phyloP scores from a whole-genome alignment of 2,329 filamentous ascomycete species.

The Epichloe festucae region DNA sequence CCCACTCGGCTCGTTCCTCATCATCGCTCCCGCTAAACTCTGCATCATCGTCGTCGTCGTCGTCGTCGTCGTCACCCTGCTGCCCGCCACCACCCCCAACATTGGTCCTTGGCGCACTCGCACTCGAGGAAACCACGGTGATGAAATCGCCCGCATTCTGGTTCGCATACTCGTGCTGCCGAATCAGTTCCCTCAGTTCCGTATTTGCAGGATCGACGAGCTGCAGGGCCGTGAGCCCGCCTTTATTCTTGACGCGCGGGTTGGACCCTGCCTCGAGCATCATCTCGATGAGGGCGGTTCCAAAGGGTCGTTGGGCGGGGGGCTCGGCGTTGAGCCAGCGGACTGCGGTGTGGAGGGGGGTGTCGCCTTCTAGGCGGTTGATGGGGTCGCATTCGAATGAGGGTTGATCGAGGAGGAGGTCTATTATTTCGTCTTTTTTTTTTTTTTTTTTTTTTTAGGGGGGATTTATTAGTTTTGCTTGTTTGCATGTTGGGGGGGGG shows the following conservation, averaged over 20 bases:
- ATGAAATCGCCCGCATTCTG: slow-evolving; percentile 48
- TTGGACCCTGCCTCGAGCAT: slow-evolving; percentile 66
- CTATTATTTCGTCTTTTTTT: slow-evolving; percentile 57
- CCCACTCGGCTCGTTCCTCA: slow-evolving; percentile 50
- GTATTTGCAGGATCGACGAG: slow-evolving; percentile 60
- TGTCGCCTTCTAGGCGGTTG: slow-evolving; percentile 60
- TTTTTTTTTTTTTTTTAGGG: not conserved
- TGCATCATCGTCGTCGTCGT: slow-evolving; percentile 37
- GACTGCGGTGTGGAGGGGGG: slow-evolving; percentile 63
- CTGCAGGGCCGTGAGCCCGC: slow-evolving; percentile 56
- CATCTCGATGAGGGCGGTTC: slow-evolving; percentile 58
- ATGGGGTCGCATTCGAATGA: slow-evolving; percentile 74
- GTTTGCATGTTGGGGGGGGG: not conserved
- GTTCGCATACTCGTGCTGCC: slow-evolving; percentile 55
- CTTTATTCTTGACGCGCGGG: slow-evolving; percentile 52
- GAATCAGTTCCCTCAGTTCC: slow-evolving; percentile 48
- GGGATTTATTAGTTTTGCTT: not conserved
- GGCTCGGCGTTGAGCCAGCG: slow-evolving; percentile 61
- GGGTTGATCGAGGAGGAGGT: slow-evolving; percentile 70
- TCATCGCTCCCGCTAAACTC: slow-evolving; percentile 54
- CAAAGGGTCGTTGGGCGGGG: slow-evolving; percentile 50
- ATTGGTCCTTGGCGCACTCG: not conserved
- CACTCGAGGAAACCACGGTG: slow-evolving; percentile 12
- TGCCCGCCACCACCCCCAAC: slow-evolving; percentile 10
- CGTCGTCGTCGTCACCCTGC: not conserved